These are phyloP conservation scores for Sordaria brevicollis DNA, from an alignment of 495 filamentous ascomycete genomes.

Conservation along the genomic window DNA sequence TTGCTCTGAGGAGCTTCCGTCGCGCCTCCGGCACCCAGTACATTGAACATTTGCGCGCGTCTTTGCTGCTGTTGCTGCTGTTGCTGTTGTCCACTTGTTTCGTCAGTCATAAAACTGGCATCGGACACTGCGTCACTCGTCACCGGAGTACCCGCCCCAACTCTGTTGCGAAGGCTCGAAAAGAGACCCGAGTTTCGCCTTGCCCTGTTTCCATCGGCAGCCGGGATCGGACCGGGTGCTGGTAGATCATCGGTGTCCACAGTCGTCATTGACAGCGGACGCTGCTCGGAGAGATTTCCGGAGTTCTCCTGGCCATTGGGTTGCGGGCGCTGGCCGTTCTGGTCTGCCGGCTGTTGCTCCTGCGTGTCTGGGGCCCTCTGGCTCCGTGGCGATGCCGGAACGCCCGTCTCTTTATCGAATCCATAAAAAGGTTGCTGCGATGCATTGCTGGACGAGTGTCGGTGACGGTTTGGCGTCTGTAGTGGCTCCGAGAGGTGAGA, in stretches of 20 bases:
- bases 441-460: slow-evolving; percentile 24
- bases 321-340: slow-evolving; percentile 6
- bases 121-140: slow-evolving; percentile 27
- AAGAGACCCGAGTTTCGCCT: slow-evolving; percentile 30
- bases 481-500: slow-evolving; percentile 35
- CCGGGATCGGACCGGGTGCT: slow-evolving; percentile 7
- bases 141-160: slow-evolving; percentile 16
- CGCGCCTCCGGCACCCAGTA: slow-evolving; percentile 1
- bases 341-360: slow-evolving; percentile 14
- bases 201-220: slow-evolving; percentile 15
- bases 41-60: slow-evolving; percentile 8
- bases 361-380: slow-evolving; percentile 7
- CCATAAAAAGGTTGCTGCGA: slow-evolving; percentile 24
- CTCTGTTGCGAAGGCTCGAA: slow-evolving; percentile 21
- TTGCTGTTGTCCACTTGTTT: slow-evolving; percentile 9
- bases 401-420: slow-evolving; percentile 37
- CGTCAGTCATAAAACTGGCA: slow-evolving; percentile 22
- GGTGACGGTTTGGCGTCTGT: slow-evolving; percentile 26
- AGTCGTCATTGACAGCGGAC: slow-evolving; percentile 22
- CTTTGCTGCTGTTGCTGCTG: slow-evolving; percentile 7
- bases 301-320: background rate
- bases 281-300: background rate
- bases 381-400: slow-evolving; percentile 8
- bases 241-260: slow-evolving; percentile 19
- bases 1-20: slow-evolving; percentile 15